Evolutionary conservation across 257 asterid species (phyloP).

Genomic region (Cordia subcordata): DNA sequence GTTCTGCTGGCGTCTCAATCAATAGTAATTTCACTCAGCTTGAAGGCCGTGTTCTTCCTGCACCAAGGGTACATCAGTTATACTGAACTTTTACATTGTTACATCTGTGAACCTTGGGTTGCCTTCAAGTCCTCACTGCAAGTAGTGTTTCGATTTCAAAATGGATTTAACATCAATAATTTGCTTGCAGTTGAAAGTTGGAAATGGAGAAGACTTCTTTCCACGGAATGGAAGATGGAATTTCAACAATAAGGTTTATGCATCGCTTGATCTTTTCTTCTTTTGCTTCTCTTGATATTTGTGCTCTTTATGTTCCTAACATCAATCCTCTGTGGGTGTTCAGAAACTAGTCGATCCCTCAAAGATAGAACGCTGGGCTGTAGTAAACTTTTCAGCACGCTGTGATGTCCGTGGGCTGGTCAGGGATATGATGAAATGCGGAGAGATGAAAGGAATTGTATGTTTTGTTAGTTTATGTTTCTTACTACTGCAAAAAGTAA

Average conservation of each 20-base stretch:
- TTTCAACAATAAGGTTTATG: conserved; percentile 64
- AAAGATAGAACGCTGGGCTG: conserved; percentile 81
- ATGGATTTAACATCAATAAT: conserved; percentile 5
- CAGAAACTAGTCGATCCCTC: conserved; percentile 63
- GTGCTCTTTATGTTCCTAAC: background rate
- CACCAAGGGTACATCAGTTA: conserved; percentile 35
- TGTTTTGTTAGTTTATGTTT: conserved; percentile 15
- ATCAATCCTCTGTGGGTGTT: conserved; percentile 5
- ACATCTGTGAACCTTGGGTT: background rate
- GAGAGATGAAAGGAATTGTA: conserved; percentile 76
- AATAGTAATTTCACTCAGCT: conserved; percentile 25
- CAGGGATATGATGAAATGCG: conserved; percentile 60
- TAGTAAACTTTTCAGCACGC: conserved; percentile 87
- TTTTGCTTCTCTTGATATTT: background rate
- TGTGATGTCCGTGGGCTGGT: conserved; percentile 57
- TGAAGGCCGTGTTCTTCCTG: conserved; percentile 45
- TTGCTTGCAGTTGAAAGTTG: conserved; percentile 65
- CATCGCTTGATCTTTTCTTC: background rate
- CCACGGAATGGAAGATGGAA: conserved; percentile 91
- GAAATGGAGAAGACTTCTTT: conserved; percentile 73
- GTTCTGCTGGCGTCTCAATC: conserved; percentile 41
- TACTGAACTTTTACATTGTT: conserved; percentile 4
- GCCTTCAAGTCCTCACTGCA: background rate
- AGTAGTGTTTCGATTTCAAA: background rate
- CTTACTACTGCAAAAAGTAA: background rate